Evolutionary conservation across 2,329 filamentous ascomycete genomes (phyloP).

Genomic region (Rhinocladiella similis): DNA sequence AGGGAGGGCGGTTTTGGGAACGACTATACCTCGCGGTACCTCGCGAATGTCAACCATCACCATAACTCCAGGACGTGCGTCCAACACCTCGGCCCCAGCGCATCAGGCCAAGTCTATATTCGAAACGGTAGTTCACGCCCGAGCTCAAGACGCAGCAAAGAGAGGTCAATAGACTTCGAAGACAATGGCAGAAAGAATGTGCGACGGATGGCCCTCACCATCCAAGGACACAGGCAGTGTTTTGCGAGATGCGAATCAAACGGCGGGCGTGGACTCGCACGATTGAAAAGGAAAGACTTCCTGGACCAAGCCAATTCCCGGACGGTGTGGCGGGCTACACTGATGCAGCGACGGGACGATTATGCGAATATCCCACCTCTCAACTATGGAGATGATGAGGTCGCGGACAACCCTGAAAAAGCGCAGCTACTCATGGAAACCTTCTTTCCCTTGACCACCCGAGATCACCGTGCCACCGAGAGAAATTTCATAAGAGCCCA

Average conservation of each 20-base stretch:
- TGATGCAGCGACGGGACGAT: constrained; percentile 14
- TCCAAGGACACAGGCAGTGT: constrained; percentile 10
- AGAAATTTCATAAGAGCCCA: constrained; percentile 23
- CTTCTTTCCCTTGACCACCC: constrained; percentile 24
- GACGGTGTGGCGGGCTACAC: constrained; percentile 25
- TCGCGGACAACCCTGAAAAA: constrained; percentile 27
- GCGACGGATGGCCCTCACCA: constrained; percentile 3
- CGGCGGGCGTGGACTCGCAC: constrained; percentile 27
- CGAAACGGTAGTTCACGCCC: constrained; percentile 31
- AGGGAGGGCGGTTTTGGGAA: no score
- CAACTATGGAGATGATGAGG: constrained; percentile 10
- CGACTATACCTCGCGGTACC: no score
- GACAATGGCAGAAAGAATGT: constrained; percentile 25
- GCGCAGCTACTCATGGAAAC: constrained; percentile 21
- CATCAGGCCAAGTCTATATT: constrained; percentile 22
- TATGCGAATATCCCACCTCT: constrained; percentile 24
- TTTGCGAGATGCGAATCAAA: constrained; percentile 6
- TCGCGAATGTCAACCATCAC: constrained; percentile 6
- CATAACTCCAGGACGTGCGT: constrained; percentile 13
- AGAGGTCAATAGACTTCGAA: constrained; percentile 24
- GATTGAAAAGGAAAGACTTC: constrained; percentile 25
- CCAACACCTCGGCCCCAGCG: constrained; percentile 10
- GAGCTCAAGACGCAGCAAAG: constrained; percentile 29
- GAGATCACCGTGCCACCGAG: constrained; percentile 2
- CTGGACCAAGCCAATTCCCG: constrained; percentile 26